phyloP scores from a whole-genome alignment of 345 rosid genomes.

The Murraya koenigii region DNA sequence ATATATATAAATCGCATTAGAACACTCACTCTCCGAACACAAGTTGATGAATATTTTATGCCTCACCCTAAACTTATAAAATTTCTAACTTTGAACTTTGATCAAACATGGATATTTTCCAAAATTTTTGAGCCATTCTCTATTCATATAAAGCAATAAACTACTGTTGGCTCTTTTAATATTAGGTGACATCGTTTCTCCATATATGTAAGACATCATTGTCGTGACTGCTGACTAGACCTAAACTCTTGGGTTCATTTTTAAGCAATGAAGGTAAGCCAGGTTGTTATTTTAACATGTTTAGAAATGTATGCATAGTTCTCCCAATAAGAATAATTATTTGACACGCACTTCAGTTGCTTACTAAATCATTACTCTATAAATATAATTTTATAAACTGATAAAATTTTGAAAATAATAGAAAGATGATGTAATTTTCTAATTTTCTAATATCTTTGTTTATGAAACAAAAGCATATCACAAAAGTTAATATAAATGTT shows the following conservation, averaged over 20 bases:
- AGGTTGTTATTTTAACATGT: background rate
- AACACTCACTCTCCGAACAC: background rate
- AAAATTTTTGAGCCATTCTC: background rate
- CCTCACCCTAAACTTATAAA: background rate
- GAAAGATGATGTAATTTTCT: background rate
- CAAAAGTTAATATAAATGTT: background rate
- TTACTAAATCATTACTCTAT: too few species aligned
- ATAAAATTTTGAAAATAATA: too few species aligned
- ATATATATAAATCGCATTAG: background rate
- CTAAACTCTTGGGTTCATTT: background rate
- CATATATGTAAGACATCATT: background rate
- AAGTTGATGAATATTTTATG: background rate
- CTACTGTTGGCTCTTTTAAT: background rate
- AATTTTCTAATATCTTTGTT: background rate
- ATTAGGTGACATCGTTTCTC: background rate
- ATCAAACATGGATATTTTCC: background rate
- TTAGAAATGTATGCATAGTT: too few species aligned
- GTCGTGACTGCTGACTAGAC: background rate
- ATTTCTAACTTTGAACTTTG: constrained; percentile 2
- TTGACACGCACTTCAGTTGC: too few species aligned
- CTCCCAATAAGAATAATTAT: too few species aligned
- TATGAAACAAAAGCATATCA: background rate
- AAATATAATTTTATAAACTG: too few species aligned
- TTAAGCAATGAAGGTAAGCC: background rate
- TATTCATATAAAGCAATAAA: background rate